Base-by-base conservation (phyloP, 2,329 filamentous ascomycete genomes). In the Claviceps spartinae region DNA sequence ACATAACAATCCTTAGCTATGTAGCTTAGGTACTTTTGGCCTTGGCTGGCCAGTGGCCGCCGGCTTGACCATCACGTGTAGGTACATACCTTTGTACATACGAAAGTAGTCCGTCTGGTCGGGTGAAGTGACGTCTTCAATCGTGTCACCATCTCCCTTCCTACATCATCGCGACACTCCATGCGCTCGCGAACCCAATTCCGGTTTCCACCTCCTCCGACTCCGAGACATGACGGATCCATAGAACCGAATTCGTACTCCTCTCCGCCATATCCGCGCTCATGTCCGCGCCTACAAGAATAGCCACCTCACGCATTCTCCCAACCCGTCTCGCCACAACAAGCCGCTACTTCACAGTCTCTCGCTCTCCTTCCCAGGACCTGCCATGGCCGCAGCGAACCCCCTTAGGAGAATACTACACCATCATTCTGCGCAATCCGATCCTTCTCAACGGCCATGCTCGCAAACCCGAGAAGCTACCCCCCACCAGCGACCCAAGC, bases 331-430 rank as follows among this genome's bases (percentile, higher is more conserved):
- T 57, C 43, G 42, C 56, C 18, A 52, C n/a, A 43, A 49, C 55
- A 48, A 50, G 57, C 57, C 62, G 61, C 57, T 53, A 55, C 26
- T 64, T 64, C 56, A 59, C 64, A 49, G 65, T 62, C 34, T 58
- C 61, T 14, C 44, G 58, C 7, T 52, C 50, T 16, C 40, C 54
- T 16, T 43, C 51, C 41, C 50, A 56, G 13, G 60, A 67, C 9
- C 43, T 45, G 46, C 58, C 61, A 22, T 67, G 65, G 65, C 65
- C 65, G 3, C 67, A 69, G 38, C 55, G 57, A n/a, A 65, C 67
- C 16, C 77, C 79, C 0, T 67, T 81, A 0, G 79, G 79, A 1
- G 63, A 68, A 40, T 83, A 80, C 67, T 83, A 83, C 64, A 72
- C 80, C 56, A 64, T 69, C n/a, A 72, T 83, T 24, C 69, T 82